These are phyloP conservation scores for Fragaria iinumae DNA, from an alignment of 306 rosid species.

Conservation along the genomic window DNA sequence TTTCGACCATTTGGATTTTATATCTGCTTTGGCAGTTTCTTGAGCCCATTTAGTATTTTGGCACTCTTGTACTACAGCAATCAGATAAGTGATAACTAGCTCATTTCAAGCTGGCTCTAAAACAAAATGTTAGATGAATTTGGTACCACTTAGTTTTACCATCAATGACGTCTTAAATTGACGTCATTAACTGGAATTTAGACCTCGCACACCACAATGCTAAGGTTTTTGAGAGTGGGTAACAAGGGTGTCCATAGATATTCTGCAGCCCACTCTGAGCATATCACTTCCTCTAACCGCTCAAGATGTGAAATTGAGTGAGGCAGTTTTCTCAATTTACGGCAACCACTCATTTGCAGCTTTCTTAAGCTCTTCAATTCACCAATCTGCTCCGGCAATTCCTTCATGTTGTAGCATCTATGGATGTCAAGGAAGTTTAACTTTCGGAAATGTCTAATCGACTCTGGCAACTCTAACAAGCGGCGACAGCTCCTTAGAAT, in stretches of 20 bases:
- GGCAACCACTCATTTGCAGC: conserved; percentile 39
- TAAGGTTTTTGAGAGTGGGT: not conserved
- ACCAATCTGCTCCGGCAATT: conserved; percentile 33
- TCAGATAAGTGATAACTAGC: too few relatives aligned
- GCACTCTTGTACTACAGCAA: not conserved
- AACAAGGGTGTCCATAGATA: not conserved
- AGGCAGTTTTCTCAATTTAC: conserved; percentile 37
- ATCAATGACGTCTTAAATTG: not conserved
- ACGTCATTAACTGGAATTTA: too few relatives aligned
- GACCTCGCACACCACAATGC: not conserved
- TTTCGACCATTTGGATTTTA: not conserved
- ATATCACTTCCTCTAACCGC: not conserved
- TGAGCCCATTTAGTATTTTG: not conserved
- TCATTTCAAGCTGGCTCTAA: not conserved
- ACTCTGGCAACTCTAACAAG: not conserved
- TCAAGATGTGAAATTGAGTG: conserved; percentile 34
- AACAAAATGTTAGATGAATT: not conserved
- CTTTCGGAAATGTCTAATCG: not conserved
- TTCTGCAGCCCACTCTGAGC: not conserved
- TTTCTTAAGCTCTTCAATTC: conserved; percentile 31
- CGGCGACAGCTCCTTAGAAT: not conserved
- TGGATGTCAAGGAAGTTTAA: not conserved
- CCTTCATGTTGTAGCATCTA: not conserved
- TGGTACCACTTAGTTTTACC: not conserved
- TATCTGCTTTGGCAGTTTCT: not conserved